Evolutionary conservation across 768 basidiomycete genomes (phyloP).

Genomic region (Tricholoma furcatifolium): DNA sequence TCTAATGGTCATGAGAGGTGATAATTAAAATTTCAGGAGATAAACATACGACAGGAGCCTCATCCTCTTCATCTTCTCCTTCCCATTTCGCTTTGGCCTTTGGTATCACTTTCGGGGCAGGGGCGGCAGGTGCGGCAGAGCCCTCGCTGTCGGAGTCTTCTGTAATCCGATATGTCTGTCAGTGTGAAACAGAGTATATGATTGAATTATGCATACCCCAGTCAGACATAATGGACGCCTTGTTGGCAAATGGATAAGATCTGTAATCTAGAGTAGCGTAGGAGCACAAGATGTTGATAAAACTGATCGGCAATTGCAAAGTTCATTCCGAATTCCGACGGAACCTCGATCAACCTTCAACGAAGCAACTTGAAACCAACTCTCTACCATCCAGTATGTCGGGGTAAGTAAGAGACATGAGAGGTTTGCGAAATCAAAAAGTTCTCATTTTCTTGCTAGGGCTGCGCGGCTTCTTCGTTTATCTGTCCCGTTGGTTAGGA

Average conservation of each 20-base stretch:
- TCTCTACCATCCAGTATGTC: conserved; percentile 12
- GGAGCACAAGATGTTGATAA: conserved; percentile 10
- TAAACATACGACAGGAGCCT: conserved; percentile 68
- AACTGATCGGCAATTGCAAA: conserved; percentile 25
- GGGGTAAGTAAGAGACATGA: conserved; percentile 10
- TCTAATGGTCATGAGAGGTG: conserved; percentile 43
- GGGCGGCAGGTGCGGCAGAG: conserved; percentile 21
- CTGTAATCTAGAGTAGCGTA: conserved; percentile 2
- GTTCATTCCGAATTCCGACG: conserved; percentile 16
- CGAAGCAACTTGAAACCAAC: no score
- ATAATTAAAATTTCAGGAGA: conserved; percentile 1
- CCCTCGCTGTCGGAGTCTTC: conserved; percentile 39
- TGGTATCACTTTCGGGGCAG: conserved; percentile 23
- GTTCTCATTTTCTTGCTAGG: background rate
- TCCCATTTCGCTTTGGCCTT: conserved; percentile 70
- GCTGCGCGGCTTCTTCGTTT: conserved; percentile 51
- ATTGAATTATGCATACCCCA: conserved; percentile 30
- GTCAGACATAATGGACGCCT: conserved; percentile 33
- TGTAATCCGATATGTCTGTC: conserved; percentile 9
- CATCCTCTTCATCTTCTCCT: conserved; percentile 89
- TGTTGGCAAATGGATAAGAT: conserved; percentile 13
- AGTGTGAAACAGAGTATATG: background rate
- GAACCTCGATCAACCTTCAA: conserved; percentile 23
- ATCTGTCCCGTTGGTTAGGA: conserved; percentile 61
- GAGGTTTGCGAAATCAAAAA: background rate